Evolutionary conservation across 176 grass and related monocot species (phyloP), one percentile per base, ranked within the genome.

Genomic region (Raddia distichophylla): DNA sequence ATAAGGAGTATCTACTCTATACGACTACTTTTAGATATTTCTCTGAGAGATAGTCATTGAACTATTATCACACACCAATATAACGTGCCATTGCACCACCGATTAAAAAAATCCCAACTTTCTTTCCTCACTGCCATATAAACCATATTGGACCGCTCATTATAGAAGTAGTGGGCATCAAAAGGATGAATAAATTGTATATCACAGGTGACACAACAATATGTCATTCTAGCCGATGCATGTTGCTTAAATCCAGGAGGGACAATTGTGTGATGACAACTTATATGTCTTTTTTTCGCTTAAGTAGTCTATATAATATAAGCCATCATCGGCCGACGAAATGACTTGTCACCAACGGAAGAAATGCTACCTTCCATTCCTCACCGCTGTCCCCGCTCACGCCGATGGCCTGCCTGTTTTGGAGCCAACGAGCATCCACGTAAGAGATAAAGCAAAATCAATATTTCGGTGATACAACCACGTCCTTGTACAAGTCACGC

Each of bases 401-500:
- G 1, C 2, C 1, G 5, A 75, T 37, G 10, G 11, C 1, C 0
- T 5, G 18, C 11, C 0, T 20, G 3, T 8, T 27, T 75, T 20
- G 11, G n/a, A 75, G 20, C 40, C 15, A 46, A 18, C 0, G 7
- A 75, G 12, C 6, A 1, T 14, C 10, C 6, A 8, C n/a, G 1
- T 0, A 49, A 17, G 12, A 50, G 11, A 46, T 5, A 50, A 15
- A 15, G 1, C 4, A 13, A 59, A 75, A 44, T 58, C 34, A 19
- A 76, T 10, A 76, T 9, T 7, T 58, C 1, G 9, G 0, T n/a
- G 34, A 7, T 17, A 0, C 5, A 11, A 0, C 0, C 2, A 2
- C 50, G 14, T 0, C 0, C 16, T 34, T 1, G 1, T 0, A 12
- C 2, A 8, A 33, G 19, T 37, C 18, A 9, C 0, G 1, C 1